phyloP scores from a whole-genome alignment of 139 green algal species.

The Choricystis sp. region DNA sequence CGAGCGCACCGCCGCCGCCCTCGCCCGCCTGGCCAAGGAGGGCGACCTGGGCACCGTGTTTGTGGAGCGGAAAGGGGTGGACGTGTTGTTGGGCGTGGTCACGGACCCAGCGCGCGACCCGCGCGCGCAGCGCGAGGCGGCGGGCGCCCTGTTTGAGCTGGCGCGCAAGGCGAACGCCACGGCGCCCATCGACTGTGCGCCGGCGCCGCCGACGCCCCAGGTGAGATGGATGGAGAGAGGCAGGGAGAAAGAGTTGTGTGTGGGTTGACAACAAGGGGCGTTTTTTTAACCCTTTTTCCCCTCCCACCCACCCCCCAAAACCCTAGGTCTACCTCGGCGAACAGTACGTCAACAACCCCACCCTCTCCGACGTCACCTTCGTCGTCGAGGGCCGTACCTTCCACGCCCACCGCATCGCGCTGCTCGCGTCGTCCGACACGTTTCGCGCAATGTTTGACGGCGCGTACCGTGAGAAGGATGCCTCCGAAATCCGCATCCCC shows the following conservation, averaged over 20 bases:
- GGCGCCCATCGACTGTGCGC: constrained; percentile 31
- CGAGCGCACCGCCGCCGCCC: constrained; percentile 53
- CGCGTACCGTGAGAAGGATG: constrained; percentile 71
- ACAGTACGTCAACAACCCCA: constrained; percentile 82
- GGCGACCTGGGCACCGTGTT: constrained; percentile 58
- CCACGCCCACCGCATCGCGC: constrained; percentile 76
- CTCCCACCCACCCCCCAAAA: background rate
- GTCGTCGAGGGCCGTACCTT: constrained; percentile 79
- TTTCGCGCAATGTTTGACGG: constrained; percentile 92
- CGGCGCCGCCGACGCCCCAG: constrained; percentile 32
- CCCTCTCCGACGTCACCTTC: constrained; percentile 80
- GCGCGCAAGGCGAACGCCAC: constrained; percentile 51
- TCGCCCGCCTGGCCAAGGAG: constrained; percentile 56
- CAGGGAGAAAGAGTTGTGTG: background rate
- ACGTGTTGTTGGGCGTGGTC: constrained; percentile 75
- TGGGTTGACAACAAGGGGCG: too few species aligned
- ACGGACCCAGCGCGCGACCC: constrained; percentile 13
- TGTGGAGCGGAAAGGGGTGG: constrained; percentile 50
- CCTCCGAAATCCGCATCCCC: constrained; percentile 73
- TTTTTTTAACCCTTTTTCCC: too few species aligned
- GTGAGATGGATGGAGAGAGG: constrained; percentile 1
- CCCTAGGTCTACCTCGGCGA: constrained; percentile 44
- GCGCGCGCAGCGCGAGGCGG: constrained; percentile 29
- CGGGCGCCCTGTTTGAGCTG: constrained; percentile 53
- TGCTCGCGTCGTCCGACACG: constrained; percentile 73